Evolutionary conservation across 331 rosid genomes (phyloP), one percentile per base, ranked within the genome.

Genomic region (Stylosanthes scabra): DNA sequence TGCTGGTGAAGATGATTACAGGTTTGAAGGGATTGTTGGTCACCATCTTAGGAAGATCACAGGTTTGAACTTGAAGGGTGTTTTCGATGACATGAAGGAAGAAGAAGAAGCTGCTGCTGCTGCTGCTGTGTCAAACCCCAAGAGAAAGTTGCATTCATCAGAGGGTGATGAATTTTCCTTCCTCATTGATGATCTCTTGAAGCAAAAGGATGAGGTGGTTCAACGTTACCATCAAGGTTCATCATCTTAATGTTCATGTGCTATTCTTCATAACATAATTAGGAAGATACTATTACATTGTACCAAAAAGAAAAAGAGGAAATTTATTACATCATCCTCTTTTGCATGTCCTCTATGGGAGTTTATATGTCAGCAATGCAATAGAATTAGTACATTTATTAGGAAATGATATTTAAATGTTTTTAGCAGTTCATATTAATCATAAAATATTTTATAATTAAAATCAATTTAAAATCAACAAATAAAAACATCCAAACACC

Each of bases 11-110:
- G 68, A 41, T 10, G 68, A 42, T 2, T 63, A 63, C 37, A 16
- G 20, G 9, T 63, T 63, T 42, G 37, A 41, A 42, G 68, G 68
- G 9, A 63, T 63, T 11, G 68, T 63, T 63, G 68, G 37, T 41
- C 52, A 63, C 6, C 52, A 42, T 63, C 68, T 63, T 42, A 41
- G 68, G 54, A 42, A 16, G 68, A 5, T 8, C 0, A 42, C 52
- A 42, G 68, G 28, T 44, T 37, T 59, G 49, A 61, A 40, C 12
- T 44, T 11, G 55, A 13, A 12, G 15, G 6, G 20, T 49, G 55
- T 49, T 49, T 4, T 52, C 14, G 58, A 52, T 52, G 9, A 4
- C 20, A 52, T 1, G 58, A 8, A 14, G 25, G 58, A 52, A 3
- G 58, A 52, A 3, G 27, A 52, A 10, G 56, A 50, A 9, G n/a